Percentiles rank a stretch among this genome's conserved stretches.
Evolutionary conservation across 2,329 filamentous ascomycete species (phyloP).

Genomic region (Penicillium sp.): DNA sequence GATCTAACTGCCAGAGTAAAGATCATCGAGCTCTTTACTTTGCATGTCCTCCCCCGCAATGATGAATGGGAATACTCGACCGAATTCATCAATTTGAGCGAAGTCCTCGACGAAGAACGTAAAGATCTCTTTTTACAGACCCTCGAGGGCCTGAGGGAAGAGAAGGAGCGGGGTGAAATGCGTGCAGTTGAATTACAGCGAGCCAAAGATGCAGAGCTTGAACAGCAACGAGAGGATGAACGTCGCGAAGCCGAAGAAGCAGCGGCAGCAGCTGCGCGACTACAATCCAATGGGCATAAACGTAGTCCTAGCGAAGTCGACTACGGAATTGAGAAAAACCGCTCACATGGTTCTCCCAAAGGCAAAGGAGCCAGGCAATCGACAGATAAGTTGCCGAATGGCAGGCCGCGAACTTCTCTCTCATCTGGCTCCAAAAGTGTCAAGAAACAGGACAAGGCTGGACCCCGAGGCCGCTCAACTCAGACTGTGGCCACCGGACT

Average conservation of each 20-base stretch:
- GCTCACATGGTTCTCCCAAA: conserved; percentile 37
- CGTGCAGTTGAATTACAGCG: conserved; percentile 62
- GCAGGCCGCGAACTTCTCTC: conserved; percentile 31
- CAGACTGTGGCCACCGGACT: conserved; percentile 47
- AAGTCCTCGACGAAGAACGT: conserved; percentile 87
- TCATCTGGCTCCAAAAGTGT: conserved; percentile 37
- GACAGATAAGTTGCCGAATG: conserved; percentile 27
- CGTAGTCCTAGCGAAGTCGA: conserved; percentile 65
- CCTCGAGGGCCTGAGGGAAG: conserved; percentile 77
- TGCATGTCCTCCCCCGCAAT: conserved; percentile 91
- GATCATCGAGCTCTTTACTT: conserved; percentile 89
- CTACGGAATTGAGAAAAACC: conserved; percentile 64
- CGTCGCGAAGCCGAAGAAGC: conserved; percentile 39
- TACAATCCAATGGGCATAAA: conserved; percentile 38
- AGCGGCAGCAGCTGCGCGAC: conserved; percentile 41
- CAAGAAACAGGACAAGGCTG: conserved; percentile 40
- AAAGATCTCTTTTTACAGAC: conserved; percentile 86
- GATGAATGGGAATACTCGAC: conserved; percentile 94
- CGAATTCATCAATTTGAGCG: conserved; percentile 83
- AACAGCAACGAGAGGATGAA: conserved; percentile 49
- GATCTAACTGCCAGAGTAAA: conserved; percentile 83
- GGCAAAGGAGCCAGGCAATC: conserved; percentile 24
- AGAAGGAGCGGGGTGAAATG: conserved; percentile 70
- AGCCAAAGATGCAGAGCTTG: conserved; percentile 56
- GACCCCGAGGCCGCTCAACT: conserved; percentile 37